A percentile compares a stretch with the other conserved stretches of the same genome.
Evolutionary conservation across 2,329 filamentous ascomycete genomes (phyloP).

Genomic region (Chaetothyriales sp.): DNA sequence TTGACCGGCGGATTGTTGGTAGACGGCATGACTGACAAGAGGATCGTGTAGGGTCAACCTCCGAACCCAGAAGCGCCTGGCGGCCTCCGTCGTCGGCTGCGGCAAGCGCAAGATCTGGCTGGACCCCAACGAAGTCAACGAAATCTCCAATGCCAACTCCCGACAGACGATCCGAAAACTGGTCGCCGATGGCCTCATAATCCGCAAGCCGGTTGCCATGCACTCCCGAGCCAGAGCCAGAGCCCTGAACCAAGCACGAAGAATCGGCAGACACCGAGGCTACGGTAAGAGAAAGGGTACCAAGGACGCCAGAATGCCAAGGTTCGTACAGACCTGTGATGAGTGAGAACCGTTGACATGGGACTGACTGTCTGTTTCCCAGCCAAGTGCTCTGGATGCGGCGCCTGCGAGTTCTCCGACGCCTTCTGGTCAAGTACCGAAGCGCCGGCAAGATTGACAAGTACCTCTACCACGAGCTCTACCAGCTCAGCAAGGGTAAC

Average conservation of each 20-base stretch:
- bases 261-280: constrained; percentile 93
- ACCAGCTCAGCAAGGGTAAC: constrained; percentile 99
- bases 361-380: constrained; percentile 16
- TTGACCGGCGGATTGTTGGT: background rate
- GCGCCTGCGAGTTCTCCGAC: constrained; percentile 96
- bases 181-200: constrained; percentile 98
- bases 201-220: constrained; percentile 99
- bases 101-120: constrained; percentile 99
- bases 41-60: constrained; percentile 74
- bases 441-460: constrained; percentile 99
- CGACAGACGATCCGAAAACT: constrained; percentile 99
- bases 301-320: constrained; percentile 96
- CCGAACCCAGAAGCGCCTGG: constrained; percentile 99
- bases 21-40: constrained; percentile 2
- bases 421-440: constrained; percentile 98
- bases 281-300: constrained; percentile 99
- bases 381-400: constrained; percentile 99
- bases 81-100: constrained; percentile 94
- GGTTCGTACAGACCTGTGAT: constrained; percentile 42
- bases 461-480: constrained; percentile 99
- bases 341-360: background rate
- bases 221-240: constrained; percentile 95
- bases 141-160: constrained; percentile 99
- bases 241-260: constrained; percentile 83
- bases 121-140: constrained; percentile 96